Conservation (phyloP, 768 basidiomycete genomes). For the Tulasnella sp. region DNA sequence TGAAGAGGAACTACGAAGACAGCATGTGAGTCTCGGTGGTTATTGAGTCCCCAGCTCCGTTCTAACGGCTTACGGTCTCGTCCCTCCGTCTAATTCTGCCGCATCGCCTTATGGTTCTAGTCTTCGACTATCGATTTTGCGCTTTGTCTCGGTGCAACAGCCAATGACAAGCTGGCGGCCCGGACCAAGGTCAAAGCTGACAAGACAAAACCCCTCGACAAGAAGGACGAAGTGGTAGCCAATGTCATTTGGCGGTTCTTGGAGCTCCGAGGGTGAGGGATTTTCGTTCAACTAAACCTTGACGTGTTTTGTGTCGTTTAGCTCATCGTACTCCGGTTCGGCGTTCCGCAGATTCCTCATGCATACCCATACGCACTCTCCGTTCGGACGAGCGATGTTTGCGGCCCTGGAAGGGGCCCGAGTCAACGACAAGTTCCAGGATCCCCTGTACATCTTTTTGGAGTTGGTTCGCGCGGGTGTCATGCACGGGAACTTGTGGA, state of each 20-base stretch:
- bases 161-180: conserved; percentile 65
- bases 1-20: conserved; percentile 90
- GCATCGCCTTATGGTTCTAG: conserved; percentile 36
- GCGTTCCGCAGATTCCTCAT: conserved; percentile 60
- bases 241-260: conserved; percentile 99
- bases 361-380: conserved; percentile 80
- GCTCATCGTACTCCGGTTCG: neutral
- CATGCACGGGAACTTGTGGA: conserved; percentile 91
- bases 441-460: conserved; percentile 87
- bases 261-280: conserved; percentile 81
- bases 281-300: neutral
- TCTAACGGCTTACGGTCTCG: conserved; percentile 20
- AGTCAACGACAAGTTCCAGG: conserved; percentile 97
- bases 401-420: conserved; percentile 67
- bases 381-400: conserved; percentile 87
- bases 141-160: conserved; percentile 86
- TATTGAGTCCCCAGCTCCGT: neutral
- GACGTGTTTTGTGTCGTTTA: neutral
- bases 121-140: conserved; percentile 97
- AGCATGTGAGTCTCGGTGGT: conserved; percentile 62
- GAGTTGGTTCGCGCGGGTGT: conserved; percentile 95
- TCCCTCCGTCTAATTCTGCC: conserved; percentile 22
- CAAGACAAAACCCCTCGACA: conserved; percentile 56
- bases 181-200: conserved; percentile 64
- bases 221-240: conserved; percentile 97